A percentile compares a stretch with the other conserved stretches of the same genome.
Conservation (phyloP, 1,139 yeast genomes). For the Saccharomyces hybrid region DNA sequence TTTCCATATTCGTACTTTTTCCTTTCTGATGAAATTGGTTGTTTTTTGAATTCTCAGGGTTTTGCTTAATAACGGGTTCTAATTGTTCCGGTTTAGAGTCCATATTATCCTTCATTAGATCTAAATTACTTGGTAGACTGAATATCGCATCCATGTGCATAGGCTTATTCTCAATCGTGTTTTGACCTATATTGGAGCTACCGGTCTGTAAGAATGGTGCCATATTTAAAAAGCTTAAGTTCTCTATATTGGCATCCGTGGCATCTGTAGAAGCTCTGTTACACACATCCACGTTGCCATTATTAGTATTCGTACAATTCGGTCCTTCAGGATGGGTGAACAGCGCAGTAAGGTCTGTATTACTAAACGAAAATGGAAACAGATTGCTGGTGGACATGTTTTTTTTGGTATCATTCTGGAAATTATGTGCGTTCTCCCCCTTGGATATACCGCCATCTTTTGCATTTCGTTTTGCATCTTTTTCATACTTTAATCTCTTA, state of each 20-base stretch:
- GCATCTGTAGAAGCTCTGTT: neutral
- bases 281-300: neutral
- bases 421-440: constrained; percentile 3
- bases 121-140: constrained; percentile 3
- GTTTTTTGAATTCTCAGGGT: neutral
- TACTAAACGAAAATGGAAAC: constrained; percentile 21
- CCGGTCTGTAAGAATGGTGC: neutral
- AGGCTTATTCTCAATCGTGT: neutral
- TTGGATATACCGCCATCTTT: neutral
- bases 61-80: neutral
- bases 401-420: constrained; percentile 2
- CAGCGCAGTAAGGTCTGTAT: constrained; percentile 20
- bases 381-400: constrained; percentile 18
- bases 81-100: neutral
- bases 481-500: constrained; percentile 1
- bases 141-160: neutral
- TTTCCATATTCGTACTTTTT: neutral
- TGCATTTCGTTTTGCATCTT: neutral
- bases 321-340: constrained; percentile 9
- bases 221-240: neutral
- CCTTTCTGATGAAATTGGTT: neutral
- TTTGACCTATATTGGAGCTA: neutral
- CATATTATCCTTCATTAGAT: neutral
- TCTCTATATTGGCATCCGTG: neutral
- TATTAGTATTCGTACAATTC: neutral